phyloP scores from a whole-genome alignment of 176 grass and related monocot species.

The Thalia dealbata region DNA sequence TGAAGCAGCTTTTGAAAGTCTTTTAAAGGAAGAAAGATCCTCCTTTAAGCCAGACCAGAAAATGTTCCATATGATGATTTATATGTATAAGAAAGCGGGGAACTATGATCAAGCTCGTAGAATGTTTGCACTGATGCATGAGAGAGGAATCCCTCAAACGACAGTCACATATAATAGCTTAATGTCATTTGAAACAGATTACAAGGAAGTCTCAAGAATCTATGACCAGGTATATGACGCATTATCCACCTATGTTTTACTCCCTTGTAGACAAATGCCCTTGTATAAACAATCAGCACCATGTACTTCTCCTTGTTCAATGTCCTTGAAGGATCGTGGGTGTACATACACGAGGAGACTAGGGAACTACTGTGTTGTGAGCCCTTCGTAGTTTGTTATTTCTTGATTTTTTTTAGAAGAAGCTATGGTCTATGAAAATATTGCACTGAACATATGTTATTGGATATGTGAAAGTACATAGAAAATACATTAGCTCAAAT shows the following conservation, averaged over 20 bases:
- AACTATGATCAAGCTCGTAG: conserved; percentile 61
- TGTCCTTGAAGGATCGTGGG: no score
- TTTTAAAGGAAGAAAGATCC: conserved; percentile 61
- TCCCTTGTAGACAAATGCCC: neutral
- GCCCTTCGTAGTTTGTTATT: no score
- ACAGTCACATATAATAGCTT: conserved; percentile 93
- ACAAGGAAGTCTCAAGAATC: conserved; percentile 91
- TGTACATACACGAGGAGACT: no score
- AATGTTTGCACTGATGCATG: conserved; percentile 59
- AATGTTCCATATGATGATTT: conserved; percentile 99
- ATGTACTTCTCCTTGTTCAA: neutral
- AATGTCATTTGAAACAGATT: conserved; percentile 93
- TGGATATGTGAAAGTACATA: neutral
- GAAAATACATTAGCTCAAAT: neutral
- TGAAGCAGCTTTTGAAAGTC: conserved; percentile 63
- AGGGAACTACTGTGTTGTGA: no score
- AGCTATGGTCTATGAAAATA: neutral
- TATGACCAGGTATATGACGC: conserved; percentile 69
- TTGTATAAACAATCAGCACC: neutral
- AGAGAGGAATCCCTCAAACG: conserved; percentile 61
- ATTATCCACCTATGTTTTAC: neutral
- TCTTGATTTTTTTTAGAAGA: no score
- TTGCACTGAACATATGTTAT: neutral
- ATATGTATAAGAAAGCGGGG: conserved; percentile 87
- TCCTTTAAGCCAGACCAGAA: conserved; percentile 90